A percentile compares a stretch with the other conserved stretches of the same genome.
phyloP scores from a whole-genome alignment of 352 stramenopile species.

The Pythium aphanidermatum region DNA sequence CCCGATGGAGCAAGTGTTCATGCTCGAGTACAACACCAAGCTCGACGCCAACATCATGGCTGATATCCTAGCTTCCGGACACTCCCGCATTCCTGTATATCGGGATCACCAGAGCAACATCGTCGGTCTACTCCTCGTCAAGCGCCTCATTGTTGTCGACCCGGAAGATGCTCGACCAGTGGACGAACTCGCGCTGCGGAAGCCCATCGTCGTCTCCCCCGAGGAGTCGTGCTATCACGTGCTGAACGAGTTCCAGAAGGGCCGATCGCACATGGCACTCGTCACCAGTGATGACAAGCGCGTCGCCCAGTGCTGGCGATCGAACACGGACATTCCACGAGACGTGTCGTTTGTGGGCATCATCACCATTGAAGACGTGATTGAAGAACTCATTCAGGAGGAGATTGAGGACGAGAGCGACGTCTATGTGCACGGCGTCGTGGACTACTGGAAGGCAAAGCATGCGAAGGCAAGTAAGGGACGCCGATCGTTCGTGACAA shows the following conservation, averaged over 20 bases:
- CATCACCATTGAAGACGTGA: slow-evolving; percentile 89
- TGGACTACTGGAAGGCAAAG: slow-evolving; percentile 41
- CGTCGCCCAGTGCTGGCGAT: slow-evolving; percentile 54
- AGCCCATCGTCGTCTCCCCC: slow-evolving; percentile 79
- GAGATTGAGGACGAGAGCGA: slow-evolving; percentile 90
- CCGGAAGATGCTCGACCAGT: slow-evolving; percentile 66
- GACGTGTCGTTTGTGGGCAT: slow-evolving; percentile 74
- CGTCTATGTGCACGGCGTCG: slow-evolving; percentile 45
- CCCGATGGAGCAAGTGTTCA: slow-evolving; percentile 80
- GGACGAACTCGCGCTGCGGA: slow-evolving; percentile 52
- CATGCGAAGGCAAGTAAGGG: not conserved
- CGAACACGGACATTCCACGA: slow-evolving; percentile 29
- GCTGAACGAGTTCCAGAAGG: slow-evolving; percentile 90
- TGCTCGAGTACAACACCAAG: slow-evolving; percentile 74
- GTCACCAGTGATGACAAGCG: slow-evolving; percentile 48
- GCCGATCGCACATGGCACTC: slow-evolving; percentile 76
- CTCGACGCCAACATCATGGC: slow-evolving; percentile 70
- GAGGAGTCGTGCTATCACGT: slow-evolving; percentile 82
- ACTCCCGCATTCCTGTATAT: slow-evolving; percentile 89
- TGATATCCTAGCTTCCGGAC: slow-evolving; percentile 80
- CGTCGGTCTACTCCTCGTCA: slow-evolving; percentile 82
- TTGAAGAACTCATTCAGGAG: slow-evolving; percentile 88
- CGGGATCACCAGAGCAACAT: slow-evolving; percentile 62
- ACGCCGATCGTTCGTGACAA: not conserved
- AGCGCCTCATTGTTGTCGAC: slow-evolving; percentile 87